These are phyloP conservation scores for Aspergillus japonicus DNA, from an alignment of 2,329 filamentous ascomycete species.

Conservation along the genomic window DNA sequence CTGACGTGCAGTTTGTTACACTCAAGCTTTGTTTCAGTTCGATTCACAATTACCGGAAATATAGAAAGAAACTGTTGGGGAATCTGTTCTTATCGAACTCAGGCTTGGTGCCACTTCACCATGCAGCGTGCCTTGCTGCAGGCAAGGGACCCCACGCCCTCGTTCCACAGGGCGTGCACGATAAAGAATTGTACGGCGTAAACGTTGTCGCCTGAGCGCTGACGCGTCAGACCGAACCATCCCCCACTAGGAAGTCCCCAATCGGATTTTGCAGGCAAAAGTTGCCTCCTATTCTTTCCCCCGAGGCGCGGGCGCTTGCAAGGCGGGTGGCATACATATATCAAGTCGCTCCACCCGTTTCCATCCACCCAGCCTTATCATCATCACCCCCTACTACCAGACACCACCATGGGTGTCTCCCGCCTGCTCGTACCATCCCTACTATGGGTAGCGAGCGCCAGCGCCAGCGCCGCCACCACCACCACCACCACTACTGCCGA, in stretches of 20 bases:
- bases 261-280: background rate
- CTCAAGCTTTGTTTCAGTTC: background rate
- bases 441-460: background rate
- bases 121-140: background rate
- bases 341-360: background rate
- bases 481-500: background rate
- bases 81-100: too few relatives aligned
- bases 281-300: background rate
- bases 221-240: background rate
- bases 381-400: background rate
- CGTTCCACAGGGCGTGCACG: background rate
- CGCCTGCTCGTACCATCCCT: background rate
- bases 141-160: background rate
- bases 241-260: background rate
- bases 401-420: background rate
- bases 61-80: background rate
- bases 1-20: background rate
- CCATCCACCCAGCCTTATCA: background rate
- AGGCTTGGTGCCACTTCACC: background rate
- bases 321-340: background rate
- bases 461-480: background rate
- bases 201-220: background rate
- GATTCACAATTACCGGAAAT: background rate
- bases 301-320: background rate
- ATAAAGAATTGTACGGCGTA: background rate